Evolutionary conservation across 371 early-diverging fungal species (phyloP).

Genomic region (Syncephalastrum contaminatum): DNA sequence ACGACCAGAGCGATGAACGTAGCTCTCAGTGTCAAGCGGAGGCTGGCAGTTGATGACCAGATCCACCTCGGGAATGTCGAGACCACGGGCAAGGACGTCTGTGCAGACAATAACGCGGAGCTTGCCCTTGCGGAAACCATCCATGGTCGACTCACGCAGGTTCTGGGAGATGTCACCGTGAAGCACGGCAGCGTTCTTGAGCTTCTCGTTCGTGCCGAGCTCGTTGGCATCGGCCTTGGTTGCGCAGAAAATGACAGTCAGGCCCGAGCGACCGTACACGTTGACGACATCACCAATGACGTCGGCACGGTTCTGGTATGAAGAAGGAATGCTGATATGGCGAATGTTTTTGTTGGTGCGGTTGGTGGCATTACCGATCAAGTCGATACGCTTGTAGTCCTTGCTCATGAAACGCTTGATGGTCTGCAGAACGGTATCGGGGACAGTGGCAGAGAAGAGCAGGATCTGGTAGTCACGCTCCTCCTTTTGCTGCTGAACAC

Average conservation of each 20-base stretch:
- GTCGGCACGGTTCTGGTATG: slow-evolving; percentile 75
- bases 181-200: slow-evolving; percentile 78
- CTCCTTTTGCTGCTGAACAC: slow-evolving; percentile 73
- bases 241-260: slow-evolving; percentile 92
- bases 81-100: slow-evolving; percentile 95
- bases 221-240: slow-evolving; percentile 92
- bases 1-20: slow-evolving; percentile 97
- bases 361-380: slow-evolving; percentile 73
- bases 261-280: slow-evolving; percentile 75
- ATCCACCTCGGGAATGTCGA: slow-evolving; percentile 98
- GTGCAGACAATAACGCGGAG: slow-evolving; percentile 88
- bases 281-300: slow-evolving; percentile 85
- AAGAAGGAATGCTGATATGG: slow-evolving; percentile 81
- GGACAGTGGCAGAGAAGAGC: slow-evolving; percentile 86
- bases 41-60: slow-evolving; percentile 97
- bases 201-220: slow-evolving; percentile 75
- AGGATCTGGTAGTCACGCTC: slow-evolving; percentile 78
- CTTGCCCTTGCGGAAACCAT: slow-evolving; percentile 86
- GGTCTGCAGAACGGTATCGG: slow-evolving; percentile 81
- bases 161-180: slow-evolving; percentile 95
- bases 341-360: slow-evolving; percentile 78
- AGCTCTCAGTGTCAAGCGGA: slow-evolving; percentile 91
- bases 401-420: slow-evolving; percentile 82
- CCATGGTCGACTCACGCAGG: slow-evolving; percentile 83
- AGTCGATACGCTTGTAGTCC: slow-evolving; percentile 81